phyloP scores from a whole-genome alignment of 2,329 filamentous ascomycete genomes.

The Penicillium sp. region DNA sequence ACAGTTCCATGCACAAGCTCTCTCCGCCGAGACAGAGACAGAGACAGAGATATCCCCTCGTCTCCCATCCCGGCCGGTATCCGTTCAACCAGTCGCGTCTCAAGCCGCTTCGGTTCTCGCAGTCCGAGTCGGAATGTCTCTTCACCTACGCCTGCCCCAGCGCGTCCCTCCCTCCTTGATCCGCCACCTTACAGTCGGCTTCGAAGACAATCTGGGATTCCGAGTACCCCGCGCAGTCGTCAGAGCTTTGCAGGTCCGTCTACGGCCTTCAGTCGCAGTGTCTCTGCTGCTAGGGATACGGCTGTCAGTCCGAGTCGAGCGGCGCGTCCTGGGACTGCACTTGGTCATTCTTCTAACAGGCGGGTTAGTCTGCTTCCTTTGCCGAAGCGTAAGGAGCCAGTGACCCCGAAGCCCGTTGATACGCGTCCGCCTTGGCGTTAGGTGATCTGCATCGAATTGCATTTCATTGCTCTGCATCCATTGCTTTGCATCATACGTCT shows the following conservation, averaged over 20 bases:
- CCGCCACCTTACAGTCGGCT: slow-evolving; percentile 45
- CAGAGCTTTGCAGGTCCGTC: slow-evolving; percentile 38
- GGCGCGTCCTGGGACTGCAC: slow-evolving; percentile 37
- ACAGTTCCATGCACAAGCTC: slow-evolving; percentile 42
- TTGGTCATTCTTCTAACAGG: slow-evolving; percentile 39
- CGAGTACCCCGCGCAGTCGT: slow-evolving; percentile 36
- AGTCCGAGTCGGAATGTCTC: slow-evolving; percentile 28
- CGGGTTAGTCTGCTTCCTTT: slow-evolving; percentile 43
- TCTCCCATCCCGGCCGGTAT: slow-evolving; percentile 36
- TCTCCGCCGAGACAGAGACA: too few species aligned
- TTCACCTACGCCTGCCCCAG: slow-evolving; percentile 33
- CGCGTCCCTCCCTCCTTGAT: slow-evolving; percentile 32
- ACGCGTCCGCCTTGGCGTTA: slow-evolving; percentile 40
- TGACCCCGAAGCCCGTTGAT: slow-evolving; percentile 27
- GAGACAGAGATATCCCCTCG: slow-evolving; percentile 36
- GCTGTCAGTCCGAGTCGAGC: slow-evolving; percentile 31
- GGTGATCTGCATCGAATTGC: neutral
- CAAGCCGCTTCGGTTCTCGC: slow-evolving; percentile 32
- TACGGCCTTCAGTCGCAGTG: slow-evolving; percentile 29
- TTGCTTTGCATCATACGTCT: too few species aligned
- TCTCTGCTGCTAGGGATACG: slow-evolving; percentile 21
- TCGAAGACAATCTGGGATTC: slow-evolving; percentile 27
- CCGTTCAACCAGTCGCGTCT: slow-evolving; percentile 36
- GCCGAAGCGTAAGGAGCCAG: slow-evolving; percentile 33
- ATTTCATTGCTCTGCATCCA: too few species aligned